phyloP scores from a whole-genome alignment of 129 eudicot genomes.

The Artemisia tridentata region DNA sequence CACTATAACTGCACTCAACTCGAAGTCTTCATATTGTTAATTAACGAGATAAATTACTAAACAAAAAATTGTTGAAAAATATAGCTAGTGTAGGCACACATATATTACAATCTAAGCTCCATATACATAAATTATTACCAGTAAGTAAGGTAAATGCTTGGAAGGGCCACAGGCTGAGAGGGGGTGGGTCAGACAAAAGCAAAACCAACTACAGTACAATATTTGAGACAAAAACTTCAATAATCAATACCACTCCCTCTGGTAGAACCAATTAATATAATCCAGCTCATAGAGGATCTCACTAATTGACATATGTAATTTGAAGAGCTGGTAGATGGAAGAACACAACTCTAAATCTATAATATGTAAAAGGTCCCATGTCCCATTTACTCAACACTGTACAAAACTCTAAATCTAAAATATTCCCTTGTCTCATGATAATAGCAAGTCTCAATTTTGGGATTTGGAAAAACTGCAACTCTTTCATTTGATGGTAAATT shows the following conservation, averaged over 20 bases:
- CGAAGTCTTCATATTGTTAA: constrained; percentile 42
- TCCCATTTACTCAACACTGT: background rate
- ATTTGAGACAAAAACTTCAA: background rate
- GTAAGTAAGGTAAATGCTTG: no score
- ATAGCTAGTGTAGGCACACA: constrained; percentile 1
- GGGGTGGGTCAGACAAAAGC: no score
- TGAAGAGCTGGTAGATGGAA: background rate
- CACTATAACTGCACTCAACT: constrained; percentile 68
- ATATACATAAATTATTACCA: no score
- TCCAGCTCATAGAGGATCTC: background rate
- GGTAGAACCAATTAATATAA: constrained; percentile 6
- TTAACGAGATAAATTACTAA: constrained; percentile 12
- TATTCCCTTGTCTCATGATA: background rate
- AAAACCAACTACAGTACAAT: no score
- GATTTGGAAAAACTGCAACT: background rate
- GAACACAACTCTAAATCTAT: background rate
- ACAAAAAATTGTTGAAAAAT: background rate
- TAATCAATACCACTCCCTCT: background rate
- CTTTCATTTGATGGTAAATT: background rate
- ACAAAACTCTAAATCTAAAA: no score
- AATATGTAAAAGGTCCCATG: background rate
- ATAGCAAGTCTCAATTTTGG: background rate
- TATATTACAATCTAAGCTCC: no score
- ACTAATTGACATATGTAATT: background rate
- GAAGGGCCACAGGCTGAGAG: background rate